Evolutionary conservation across 345 rosid species (phyloP), one percentile per base, ranked within the genome.

Genomic region (Brassica carinata): DNA sequence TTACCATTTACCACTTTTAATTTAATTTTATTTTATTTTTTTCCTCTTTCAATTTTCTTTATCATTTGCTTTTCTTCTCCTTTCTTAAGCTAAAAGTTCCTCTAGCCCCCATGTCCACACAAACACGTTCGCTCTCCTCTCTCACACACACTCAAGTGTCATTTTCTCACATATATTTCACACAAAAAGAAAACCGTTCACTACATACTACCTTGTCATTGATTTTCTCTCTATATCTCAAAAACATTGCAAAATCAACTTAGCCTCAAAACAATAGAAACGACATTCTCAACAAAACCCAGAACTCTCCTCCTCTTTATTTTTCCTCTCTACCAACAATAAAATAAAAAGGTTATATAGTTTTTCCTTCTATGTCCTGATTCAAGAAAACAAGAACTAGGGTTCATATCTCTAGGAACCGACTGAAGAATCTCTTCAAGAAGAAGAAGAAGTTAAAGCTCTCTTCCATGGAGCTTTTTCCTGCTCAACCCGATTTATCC

Each of bases 61-160:
- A 23, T 82, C 26, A 71, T 57, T 79, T 67, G 69, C 36, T 81
- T 78, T 78, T 79, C 83, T 83, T 74, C 85, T 64, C 73, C 80
- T 79, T 67, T 68, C 58, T 68, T 82, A 80, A 81, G 86, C 90
- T 83, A 83, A 34, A 34, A 83, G 71, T 76, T 79, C 81, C 89
- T 84, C 87, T 84, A 84, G 61, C 64, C 78, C 77, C 86, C 90
- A 85, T 88, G 92, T 84, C 91, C 92, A 88, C 92, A 87, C 84
- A 91, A 84, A 79, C 76, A 45, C 55, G 17, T 58, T 51, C 80
- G 83, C 77, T 55, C 78, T 62, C 76, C 40, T 73, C 82, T n/a
- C 80, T 68, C 69, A 82, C 82, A 82, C 87, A 70, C 76, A 68
- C 79, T 83, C 87, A 77, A 82, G 84, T 82, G 84, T 82, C 84